Percentiles rank a stretch among this genome's conserved stretches.
phyloP scores from a whole-genome alignment of 2,329 filamentous ascomycete species.

The Talaromyces verruculosus region DNA sequence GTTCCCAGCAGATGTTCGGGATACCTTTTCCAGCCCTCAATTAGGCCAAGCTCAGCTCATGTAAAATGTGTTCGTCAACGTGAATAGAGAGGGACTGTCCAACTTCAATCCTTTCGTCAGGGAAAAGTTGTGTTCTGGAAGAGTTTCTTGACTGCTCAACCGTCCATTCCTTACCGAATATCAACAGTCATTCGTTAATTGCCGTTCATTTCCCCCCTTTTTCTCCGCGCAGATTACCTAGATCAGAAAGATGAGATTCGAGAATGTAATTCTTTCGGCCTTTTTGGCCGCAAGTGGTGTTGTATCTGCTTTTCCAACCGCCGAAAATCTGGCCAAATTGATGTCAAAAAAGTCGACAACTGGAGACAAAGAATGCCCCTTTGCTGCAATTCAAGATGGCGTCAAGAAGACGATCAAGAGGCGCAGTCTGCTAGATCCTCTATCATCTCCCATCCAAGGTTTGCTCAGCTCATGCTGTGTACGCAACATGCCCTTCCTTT shows the following conservation, averaged over 20 bases:
- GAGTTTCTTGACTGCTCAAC: not conserved
- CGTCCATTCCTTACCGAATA: not conserved
- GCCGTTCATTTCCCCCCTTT: not conserved
- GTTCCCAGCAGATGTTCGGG: not conserved
- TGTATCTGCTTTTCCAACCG: slow-evolving; percentile 21
- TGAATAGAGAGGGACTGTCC: not conserved
- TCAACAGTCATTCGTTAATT: not conserved
- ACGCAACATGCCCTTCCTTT: not conserved
- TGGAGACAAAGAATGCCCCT: slow-evolving; percentile 23
- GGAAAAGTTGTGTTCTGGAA: not conserved
- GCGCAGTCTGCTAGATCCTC: slow-evolving; percentile 27
- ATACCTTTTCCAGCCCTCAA: no score
- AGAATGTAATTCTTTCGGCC: not conserved
- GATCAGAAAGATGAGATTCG: not conserved
- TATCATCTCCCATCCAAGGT: slow-evolving; percentile 32
- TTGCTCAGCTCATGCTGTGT: slow-evolving; percentile 15
- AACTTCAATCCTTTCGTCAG: not conserved
- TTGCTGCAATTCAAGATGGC: slow-evolving; percentile 22
- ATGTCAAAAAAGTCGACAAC: slow-evolving; percentile 17
- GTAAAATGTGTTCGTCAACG: not conserved
- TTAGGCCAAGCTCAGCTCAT: not conserved
- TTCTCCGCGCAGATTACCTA: not conserved
- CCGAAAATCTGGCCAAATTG: slow-evolving; percentile 16
- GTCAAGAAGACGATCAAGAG: slow-evolving; percentile 24
- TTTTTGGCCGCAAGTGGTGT: slow-evolving; percentile 6